A percentile compares a stretch with the other conserved stretches of the same genome.
These are phyloP conservation scores for Cutaneotrichosporon daszewskae DNA, from an alignment of 1,284 basidiomycete genomes.

Conservation along the genomic window DNA sequence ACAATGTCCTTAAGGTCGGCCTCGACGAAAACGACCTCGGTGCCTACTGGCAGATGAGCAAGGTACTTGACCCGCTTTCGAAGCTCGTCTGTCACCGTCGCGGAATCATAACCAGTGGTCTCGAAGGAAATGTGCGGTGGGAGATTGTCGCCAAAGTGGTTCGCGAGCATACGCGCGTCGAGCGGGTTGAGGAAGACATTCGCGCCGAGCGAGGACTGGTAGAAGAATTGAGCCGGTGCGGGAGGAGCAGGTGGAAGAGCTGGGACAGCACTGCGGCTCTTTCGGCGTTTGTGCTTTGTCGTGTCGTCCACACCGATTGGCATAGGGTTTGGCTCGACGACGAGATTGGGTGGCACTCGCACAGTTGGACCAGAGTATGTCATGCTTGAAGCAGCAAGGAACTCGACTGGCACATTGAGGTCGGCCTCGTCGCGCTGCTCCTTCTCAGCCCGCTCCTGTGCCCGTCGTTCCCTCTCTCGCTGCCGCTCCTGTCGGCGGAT, in stretches of 20 bases:
- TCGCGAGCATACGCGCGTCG: slow-evolving; percentile 86
- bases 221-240: slow-evolving; percentile 70
- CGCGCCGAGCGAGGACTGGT: slow-evolving; percentile 87
- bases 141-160: slow-evolving; percentile 75
- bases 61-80: slow-evolving; percentile 94
- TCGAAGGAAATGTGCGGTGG: slow-evolving; percentile 73
- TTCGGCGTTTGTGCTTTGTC: slow-evolving; percentile 21
- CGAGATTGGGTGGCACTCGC: slow-evolving; percentile 35
- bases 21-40: slow-evolving; percentile 92
- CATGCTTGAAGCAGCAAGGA: slow-evolving; percentile 3
- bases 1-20: slow-evolving; percentile 74
- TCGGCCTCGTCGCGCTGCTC: slow-evolving; percentile 5
- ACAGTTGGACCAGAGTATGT: slow-evolving; percentile 8
- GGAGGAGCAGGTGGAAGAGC: slow-evolving; percentile 17
- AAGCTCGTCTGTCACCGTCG: slow-evolving; percentile 74
- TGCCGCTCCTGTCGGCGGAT: slow-evolving; percentile 48
- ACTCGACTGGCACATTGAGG: slow-evolving; percentile 11
- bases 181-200: slow-evolving; percentile 91
- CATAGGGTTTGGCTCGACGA: slow-evolving; percentile 40
- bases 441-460: slow-evolving; percentile 29
- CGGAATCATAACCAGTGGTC: slow-evolving; percentile 66
- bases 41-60: slow-evolving; percentile 80
- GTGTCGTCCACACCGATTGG: slow-evolving; percentile 9
- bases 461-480: slow-evolving; percentile 42
- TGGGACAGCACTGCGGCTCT: slow-evolving; percentile 27